A percentile compares a stretch with the other conserved stretches of the same genome.
Conservation (phyloP, 768 basidiomycete species). For the Mycena galopus region DNA sequence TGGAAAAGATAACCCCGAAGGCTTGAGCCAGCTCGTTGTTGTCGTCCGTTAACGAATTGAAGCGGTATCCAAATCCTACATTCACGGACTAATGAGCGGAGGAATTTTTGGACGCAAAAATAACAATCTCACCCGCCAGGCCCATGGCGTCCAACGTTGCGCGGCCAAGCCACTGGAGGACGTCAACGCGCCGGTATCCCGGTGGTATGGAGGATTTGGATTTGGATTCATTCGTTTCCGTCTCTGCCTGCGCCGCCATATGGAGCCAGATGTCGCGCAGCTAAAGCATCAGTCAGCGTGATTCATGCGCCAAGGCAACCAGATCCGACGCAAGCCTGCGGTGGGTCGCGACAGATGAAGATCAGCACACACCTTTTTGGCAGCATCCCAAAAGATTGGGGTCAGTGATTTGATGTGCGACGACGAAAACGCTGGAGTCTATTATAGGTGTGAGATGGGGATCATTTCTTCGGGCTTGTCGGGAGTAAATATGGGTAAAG, state of each 20-base stretch:
- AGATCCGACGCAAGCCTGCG: slow-evolving; percentile 17
- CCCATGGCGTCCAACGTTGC: slow-evolving; percentile 79
- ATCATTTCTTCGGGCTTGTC: slow-evolving; percentile 13
- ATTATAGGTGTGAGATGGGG: slow-evolving; percentile 13
- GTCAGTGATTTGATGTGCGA: slow-evolving; percentile 61
- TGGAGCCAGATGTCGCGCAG: slow-evolving; percentile 61
- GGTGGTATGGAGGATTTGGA: slow-evolving; percentile 14
- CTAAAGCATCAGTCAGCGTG: slow-evolving; percentile 45
- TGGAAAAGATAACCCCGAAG: slow-evolving; percentile 66
- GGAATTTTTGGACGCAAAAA: background rate
- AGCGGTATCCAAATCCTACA: slow-evolving; percentile 71
- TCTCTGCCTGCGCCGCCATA: slow-evolving; percentile 15
- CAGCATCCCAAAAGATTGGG: slow-evolving; percentile 73
- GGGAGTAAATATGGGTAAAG: slow-evolving; percentile 6
- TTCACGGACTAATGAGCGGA: slow-evolving; percentile 1
- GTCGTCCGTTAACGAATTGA: slow-evolving; percentile 63
- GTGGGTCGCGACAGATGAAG: slow-evolving; percentile 9
- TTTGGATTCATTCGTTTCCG: slow-evolving; percentile 32
- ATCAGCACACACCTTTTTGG: slow-evolving; percentile 57
- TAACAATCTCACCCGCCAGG: slow-evolving; percentile 60
- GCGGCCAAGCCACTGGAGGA: slow-evolving; percentile 65
- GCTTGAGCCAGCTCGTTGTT: slow-evolving; percentile 68
- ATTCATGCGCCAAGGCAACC: slow-evolving; percentile 15
- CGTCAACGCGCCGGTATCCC: slow-evolving; percentile 57
- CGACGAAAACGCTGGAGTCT: slow-evolving; percentile 67